Base-by-base conservation (phyloP, 495 filamentous ascomycete species). In the Aspergillus kassunensis region DNA sequence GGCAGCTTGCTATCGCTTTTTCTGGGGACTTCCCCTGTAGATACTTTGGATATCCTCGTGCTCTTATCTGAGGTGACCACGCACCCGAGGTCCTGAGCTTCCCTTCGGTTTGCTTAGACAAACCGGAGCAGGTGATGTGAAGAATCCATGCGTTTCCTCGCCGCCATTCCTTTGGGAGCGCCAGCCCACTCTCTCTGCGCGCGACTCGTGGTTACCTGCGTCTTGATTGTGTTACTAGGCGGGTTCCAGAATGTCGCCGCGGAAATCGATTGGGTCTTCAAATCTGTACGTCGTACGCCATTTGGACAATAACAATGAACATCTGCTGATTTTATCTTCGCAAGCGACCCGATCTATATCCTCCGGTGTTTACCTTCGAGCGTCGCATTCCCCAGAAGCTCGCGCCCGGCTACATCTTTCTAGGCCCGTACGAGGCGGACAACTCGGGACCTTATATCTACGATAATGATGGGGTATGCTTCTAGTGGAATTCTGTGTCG, bases 401-500 rank as follows among this genome's bases (percentile, higher is more conserved):
- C 25, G 66, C 56, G 16, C 70, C 71, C 0, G 73, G 72, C 13
- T 75, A 72, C 46, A 73, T 75, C 20, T 77, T 73, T 25, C 52
- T 75, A 15, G 67, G 70, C 8, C 73, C 73, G 0, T 74, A 74
- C 34, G 68, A 74, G 25, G 53, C 61, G 0, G 53, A 63, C n/a
- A 70, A 71, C 21, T 65, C 72, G 8, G 73, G 69, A 0, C 73
- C 73, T 0, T 73, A 76, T 52, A 73, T 76, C 15, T 76, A 68
- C 34, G 71, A 75, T 52, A 70, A 64, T 48, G 52, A 60, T 37
- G 73, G 73, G 57, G 73, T 76, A 69, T 41, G 72, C 48, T 51
- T 41, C 13, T 12, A 0, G 7, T 0, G 3, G 2, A 12, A 12
- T 4, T 49, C 21, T 44, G 15, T 44, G 12, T 35, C 15, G 21